Base-by-base conservation (phyloP, 73 alveolate species). In the Stentor roeselii region DNA sequence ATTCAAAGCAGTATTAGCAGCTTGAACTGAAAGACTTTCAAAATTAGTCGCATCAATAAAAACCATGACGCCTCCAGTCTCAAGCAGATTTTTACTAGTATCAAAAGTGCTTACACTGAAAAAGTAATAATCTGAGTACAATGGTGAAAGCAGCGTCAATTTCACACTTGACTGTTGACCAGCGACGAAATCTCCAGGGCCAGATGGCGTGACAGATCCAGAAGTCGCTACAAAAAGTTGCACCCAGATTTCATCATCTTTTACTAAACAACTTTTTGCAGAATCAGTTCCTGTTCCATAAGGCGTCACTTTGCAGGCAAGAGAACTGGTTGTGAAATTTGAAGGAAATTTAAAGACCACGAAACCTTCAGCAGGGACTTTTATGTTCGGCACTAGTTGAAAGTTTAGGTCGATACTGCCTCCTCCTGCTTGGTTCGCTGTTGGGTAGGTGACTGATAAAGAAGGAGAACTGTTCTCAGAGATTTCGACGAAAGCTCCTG, bases 241-340 rank as follows among this genome's bases (percentile, higher is more conserved):
- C 21, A 76, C 84, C 39, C 39, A 27, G n/a, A 76, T 27, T 36
- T 36, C 31, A 15, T 67, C 59, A 2, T 36, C 76, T 1, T 31
- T 41, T 2, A 39, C 35, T 14, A n/a, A 36, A 76, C 84, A 76
- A 0, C 38, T n/a, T 15, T 32, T 21, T 1, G 84, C 75, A 39
- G 42, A 15, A 38, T 76, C 60, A 36, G 42, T 15, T 15, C 60
- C 84, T 36, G 59, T 21, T 37, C 60, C 84, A 39, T 41, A 37
- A 36, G 84, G 84, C 15, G 84, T 76, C n/a, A 76, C 1, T 76
- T 34, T 37, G 2, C 84, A 76, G 34, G n/a, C 67, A 21, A 41
- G 3, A 21, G 82, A 78, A 37, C 82, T 76, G 14, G 74, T 76
- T n/a, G 42, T 40, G 34, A 67, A 67, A 30, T 21, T 40, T 21